Evolutionary conservation across 768 basidiomycete species (phyloP), one percentile per base, ranked within the genome.

Genomic region (Coprinopsis marcescibilis): DNA sequence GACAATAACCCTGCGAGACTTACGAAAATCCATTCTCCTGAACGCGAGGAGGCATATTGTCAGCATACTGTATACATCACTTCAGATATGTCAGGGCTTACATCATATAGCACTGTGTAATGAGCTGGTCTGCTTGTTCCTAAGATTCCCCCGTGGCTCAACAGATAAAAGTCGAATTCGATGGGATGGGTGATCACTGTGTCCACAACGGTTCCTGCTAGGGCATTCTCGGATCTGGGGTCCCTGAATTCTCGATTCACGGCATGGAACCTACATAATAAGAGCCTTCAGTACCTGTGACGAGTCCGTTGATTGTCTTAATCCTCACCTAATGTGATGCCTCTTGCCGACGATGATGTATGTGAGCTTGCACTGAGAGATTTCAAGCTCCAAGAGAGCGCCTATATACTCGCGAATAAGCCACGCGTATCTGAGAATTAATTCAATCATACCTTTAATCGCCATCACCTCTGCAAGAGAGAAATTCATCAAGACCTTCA

Each of bases 311-410:
- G n/a, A n/a, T n/a, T n/a, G n/a, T n/a, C n/a, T n/a, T n/a, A 32
- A 11, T 38, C 39, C 55, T 23, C 49, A 66, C 57, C 78, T 69
- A 35, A 80, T 71, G 43, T 83, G 83, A 55, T 85, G 83, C 2
- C 83, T 71, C 58, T 91, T 91, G 1, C 85, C 87, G 4, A 90
- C 89, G 29, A 91, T 68, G 42, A 90, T 75, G 13, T 90, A 65
- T 0, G 89, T 91, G n/a, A 91, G 83, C 46, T 75, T 79, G 0
- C 81, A 77, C 0, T 64, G 68, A 19, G 88, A 76, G n/a, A 8
- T 8, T n/a, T n/a, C 8, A 32, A n/a, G n/a, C 29, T 32, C n/a
- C n/a, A n/a, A 32, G 8, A 32, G 29, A n/a, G 8, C 29, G 29
- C 29, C n/a, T 8, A n/a, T 8, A 32, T 8, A 8, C 29, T 8